phyloP scores from a whole-genome alignment of 352 stramenopile genomes.

The Phytophthora foliorum region DNA sequence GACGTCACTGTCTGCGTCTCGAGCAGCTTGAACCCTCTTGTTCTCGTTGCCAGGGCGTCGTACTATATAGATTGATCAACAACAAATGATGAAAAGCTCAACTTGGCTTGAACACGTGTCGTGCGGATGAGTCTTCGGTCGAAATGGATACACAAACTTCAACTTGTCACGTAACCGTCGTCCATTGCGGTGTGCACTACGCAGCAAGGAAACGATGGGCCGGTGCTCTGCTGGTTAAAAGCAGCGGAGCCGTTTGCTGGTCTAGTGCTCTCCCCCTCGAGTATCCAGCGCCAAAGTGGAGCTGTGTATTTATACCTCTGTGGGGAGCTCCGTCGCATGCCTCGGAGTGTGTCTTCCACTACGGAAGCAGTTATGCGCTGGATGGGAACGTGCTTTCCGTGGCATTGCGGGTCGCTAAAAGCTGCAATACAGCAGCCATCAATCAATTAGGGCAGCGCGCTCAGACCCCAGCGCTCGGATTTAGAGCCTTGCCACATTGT shows the following conservation, averaged over 20 bases:
- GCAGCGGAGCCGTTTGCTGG: conserved; percentile 30
- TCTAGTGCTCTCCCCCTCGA: conserved; percentile 9
- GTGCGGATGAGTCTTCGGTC: not conserved
- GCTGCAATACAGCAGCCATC: conserved; percentile 25
- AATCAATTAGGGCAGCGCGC: conserved; percentile 12
- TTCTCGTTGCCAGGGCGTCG: conserved; percentile 21
- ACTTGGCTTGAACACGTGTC: not conserved
- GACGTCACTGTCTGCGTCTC: conserved; percentile 16
- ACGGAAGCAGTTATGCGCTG: conserved; percentile 29
- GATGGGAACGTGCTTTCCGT: conserved; percentile 27
- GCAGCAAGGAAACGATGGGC: conserved; percentile 10
- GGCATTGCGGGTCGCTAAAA: not conserved
- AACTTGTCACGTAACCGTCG: conserved; percentile 27
- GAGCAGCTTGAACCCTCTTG: not conserved
- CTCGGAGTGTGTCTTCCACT: not conserved
- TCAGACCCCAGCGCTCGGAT: not conserved
- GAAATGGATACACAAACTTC: conserved; percentile 43
- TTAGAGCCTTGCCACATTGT: conserved; percentile 26
- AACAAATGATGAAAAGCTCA: conserved; percentile 18
- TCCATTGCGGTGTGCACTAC: not conserved
- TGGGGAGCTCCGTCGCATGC: conserved; percentile 13
- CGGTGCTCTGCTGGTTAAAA: conserved; percentile 24
- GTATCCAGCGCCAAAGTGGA: conserved; percentile 12
- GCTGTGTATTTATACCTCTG: conserved; percentile 26
- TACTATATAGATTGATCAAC: conserved; percentile 48